phyloP scores from a whole-genome alignment of 495 filamentous ascomycete species.

The Podospora conica region DNA sequence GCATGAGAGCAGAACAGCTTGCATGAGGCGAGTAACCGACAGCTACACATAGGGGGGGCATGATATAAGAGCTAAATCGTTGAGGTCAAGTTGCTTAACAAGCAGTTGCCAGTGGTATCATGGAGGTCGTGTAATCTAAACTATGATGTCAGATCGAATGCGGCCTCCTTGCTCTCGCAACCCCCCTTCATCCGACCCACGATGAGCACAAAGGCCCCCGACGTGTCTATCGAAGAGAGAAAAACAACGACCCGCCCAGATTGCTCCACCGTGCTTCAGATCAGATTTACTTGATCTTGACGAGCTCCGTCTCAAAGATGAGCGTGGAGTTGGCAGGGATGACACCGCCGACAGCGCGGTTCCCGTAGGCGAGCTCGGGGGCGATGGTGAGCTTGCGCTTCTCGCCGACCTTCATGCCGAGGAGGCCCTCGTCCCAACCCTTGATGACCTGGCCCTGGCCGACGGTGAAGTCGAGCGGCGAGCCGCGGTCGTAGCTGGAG shows the following conservation, averaged over 20 bases:
- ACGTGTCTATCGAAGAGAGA: neutral
- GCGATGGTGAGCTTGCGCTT: conserved; percentile 71
- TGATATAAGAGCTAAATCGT: neutral
- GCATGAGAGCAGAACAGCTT: neutral
- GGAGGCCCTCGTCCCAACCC: conserved; percentile 76
- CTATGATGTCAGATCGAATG: neutral
- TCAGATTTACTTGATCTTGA: conserved; percentile 53
- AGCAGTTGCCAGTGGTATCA: neutral
- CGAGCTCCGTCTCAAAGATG: conserved; percentile 79
- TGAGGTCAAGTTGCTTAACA: neutral
- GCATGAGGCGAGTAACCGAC: neutral
- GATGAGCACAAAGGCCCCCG: neutral
- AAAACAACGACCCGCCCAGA: neutral
- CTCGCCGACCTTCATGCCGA: conserved; percentile 89
- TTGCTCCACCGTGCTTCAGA: conserved; percentile 5
- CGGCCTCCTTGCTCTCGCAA: neutral
- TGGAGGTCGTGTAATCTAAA: neutral
- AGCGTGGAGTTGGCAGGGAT: conserved; percentile 30
- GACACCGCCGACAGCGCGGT: conserved; percentile 56
- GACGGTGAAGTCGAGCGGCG: conserved; percentile 63
- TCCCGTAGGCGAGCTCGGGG: conserved; percentile 68
- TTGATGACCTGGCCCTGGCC: conserved; percentile 71
- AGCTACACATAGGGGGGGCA: neutral
- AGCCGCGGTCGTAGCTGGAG: conserved; percentile 52
- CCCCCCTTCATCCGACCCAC: neutral